A percentile compares a stretch with the other conserved stretches of the same genome.
Conservation (phyloP, 2,329 filamentous ascomycete genomes). For the Leptographium radiaticola region DNA sequence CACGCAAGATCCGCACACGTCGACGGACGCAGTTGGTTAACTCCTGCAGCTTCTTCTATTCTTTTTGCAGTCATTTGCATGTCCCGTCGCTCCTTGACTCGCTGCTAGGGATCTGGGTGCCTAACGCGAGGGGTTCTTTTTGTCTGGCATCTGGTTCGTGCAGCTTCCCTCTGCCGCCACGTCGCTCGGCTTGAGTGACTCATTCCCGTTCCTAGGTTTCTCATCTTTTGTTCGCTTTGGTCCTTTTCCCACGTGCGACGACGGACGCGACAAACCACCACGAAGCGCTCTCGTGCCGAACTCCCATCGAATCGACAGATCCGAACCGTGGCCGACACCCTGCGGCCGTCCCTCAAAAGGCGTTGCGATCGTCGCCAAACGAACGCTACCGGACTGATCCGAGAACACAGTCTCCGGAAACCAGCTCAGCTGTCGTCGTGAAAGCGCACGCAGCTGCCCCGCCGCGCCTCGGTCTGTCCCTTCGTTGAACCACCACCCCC, state of each 20-base stretch:
- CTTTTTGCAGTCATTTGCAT: background rate
- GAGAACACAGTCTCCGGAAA: background rate
- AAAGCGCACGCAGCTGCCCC: background rate
- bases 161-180: background rate
- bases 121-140: background rate
- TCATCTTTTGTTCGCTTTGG: background rate
- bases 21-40: background rate
- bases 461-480: background rate
- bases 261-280: background rate
- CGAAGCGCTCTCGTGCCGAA: background rate
- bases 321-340: background rate
- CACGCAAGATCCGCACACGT: background rate
- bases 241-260: background rate
- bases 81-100: background rate
- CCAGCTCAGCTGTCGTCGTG: background rate
- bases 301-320: background rate
- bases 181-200: background rate
- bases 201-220: background rate
- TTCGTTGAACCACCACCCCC: background rate
- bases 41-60: background rate
- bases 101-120: background rate
- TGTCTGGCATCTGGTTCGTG: too few relatives aligned
- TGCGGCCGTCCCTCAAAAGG: background rate
- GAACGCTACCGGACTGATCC: background rate
- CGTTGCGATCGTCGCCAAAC: background rate